These are phyloP conservation scores for Coemansia pectinata DNA, from an alignment of 192 early-diverging fungal species.

Conservation along the genomic window DNA sequence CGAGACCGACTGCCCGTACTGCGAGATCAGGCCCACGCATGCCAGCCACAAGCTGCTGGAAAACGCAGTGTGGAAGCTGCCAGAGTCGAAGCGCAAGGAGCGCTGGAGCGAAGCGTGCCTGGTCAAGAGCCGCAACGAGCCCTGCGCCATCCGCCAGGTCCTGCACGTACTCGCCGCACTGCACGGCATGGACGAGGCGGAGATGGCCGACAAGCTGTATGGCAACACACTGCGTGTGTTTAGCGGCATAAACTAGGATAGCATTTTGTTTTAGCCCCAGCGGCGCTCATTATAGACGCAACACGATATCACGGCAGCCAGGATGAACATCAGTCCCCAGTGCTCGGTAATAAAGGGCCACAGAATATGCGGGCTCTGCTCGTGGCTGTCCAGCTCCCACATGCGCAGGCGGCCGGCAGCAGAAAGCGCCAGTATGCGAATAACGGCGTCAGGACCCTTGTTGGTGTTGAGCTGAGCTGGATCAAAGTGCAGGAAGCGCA, in stretches of 20 bases:
- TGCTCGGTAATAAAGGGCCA: conserved; percentile 55
- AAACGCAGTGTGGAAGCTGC: conserved; percentile 29
- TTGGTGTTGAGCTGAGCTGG: conserved; percentile 23
- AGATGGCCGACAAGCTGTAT: conserved; percentile 63
- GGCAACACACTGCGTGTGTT: conserved; percentile 71
- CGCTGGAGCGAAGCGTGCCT: conserved; percentile 50
- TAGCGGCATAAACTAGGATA: conserved; percentile 8
- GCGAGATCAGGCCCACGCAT: conserved; percentile 85
- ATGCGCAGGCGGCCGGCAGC: conserved; percentile 34
- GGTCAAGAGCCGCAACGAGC: conserved; percentile 88
- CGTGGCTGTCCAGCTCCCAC: conserved; percentile 51
- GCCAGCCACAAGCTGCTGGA: conserved; percentile 68
- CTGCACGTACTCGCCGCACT: conserved; percentile 67
- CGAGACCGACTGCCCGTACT: conserved; percentile 95
- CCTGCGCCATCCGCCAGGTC: conserved; percentile 76
- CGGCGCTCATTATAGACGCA: conserved; percentile 55
- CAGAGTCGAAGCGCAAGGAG: conserved; percentile 74
- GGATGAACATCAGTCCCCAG: conserved; percentile 54
- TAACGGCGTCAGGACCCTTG: conserved; percentile 3
- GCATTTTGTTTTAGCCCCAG: conserved; percentile 25
- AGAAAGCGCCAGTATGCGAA: conserved; percentile 37
- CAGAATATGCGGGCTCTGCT: conserved; percentile 47
- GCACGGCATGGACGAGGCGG: conserved; percentile 54
- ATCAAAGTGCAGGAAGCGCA: conserved; percentile 48
- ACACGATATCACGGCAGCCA: conserved; percentile 45